Evolutionary conservation across 371 early-diverging fungal species (phyloP).

Genomic region (Conidiobolus incongruus): DNA sequence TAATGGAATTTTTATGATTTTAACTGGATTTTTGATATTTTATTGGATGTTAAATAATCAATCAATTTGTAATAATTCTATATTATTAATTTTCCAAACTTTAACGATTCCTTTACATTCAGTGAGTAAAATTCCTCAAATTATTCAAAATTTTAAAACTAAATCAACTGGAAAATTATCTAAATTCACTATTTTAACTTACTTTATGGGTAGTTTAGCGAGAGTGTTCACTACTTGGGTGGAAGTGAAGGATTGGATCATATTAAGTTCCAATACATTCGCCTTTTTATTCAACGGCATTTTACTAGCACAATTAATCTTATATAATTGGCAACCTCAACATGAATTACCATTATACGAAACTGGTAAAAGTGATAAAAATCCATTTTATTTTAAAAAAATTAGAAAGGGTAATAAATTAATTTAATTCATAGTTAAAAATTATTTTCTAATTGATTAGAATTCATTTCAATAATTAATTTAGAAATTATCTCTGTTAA

Average conservation of each 20-base stretch:
- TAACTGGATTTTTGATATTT: conserved; percentile 10
- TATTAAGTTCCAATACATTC: too few species aligned
- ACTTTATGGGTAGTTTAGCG: conserved; percentile 61
- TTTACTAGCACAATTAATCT: too few species aligned
- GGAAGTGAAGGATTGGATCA: conserved; percentile 51
- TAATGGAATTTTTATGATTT: conserved; percentile 17
- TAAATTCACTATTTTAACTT: conserved; percentile 65
- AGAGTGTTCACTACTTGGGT: conserved; percentile 76
- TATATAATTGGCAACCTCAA: too few species aligned
- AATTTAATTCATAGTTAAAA: too few species aligned
- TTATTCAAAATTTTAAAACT: conserved; percentile 41
- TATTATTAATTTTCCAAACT: conserved; percentile 38
- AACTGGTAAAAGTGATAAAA: too few species aligned
- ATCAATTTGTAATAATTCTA: conserved; percentile 17
- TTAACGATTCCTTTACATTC: conserved; percentile 61
- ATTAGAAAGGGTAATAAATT: too few species aligned
- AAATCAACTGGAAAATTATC: conserved; percentile 72
- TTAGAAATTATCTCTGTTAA: too few species aligned
- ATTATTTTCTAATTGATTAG: too few species aligned
- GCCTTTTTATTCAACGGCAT: too few species aligned
- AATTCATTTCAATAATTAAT: too few species aligned
- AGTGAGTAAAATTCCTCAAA: conserved; percentile 75
- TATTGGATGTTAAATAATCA: conserved; percentile 19
- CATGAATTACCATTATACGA: too few species aligned
- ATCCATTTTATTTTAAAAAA: too few species aligned